Evolutionary conservation across 2,329 filamentous ascomycete genomes (phyloP).

Genomic region (Colletotrichum navitas): DNA sequence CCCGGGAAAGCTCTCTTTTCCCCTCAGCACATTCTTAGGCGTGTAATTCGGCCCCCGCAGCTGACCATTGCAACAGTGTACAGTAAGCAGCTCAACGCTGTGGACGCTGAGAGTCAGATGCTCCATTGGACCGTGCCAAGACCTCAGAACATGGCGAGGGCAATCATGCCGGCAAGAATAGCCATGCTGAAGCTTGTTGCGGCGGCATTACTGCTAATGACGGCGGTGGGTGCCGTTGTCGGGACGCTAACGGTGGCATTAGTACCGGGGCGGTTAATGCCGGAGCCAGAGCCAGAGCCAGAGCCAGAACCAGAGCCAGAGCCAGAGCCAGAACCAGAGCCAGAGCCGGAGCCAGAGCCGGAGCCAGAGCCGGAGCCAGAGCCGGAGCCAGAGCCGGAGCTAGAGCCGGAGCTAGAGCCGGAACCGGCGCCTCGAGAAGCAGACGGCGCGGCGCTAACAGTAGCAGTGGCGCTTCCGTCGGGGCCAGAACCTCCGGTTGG

Average conservation of each 20-base stretch:
- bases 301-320: constrained; percentile 29
- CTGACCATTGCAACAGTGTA: constrained; percentile 17
- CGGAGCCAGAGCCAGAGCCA: constrained; percentile 42
- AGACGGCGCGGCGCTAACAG: constrained; percentile 44
- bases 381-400: no score
- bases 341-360: no score
- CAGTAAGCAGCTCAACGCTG: background rate
- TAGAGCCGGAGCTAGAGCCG: no score
- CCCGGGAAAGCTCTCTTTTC: background rate
- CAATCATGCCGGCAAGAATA: constrained; percentile 34
- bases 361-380: no score
- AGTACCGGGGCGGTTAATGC: constrained; percentile 31
- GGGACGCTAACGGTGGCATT: constrained; percentile 37
- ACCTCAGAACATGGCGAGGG: constrained; percentile 38
- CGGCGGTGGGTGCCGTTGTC: constrained; percentile 16
- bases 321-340: no score
- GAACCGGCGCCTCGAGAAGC: constrained; percentile 34
- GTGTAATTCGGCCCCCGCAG: background rate
- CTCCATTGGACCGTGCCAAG: background rate
- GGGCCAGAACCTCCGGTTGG: constrained; percentile 32
- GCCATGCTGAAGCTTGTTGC: constrained; percentile 30
- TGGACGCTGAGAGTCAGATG: background rate
- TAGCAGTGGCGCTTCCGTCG: constrained; percentile 41
- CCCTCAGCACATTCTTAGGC: background rate
- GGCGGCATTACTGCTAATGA: constrained; percentile 25